phyloP scores from a whole-genome alignment of 2,329 filamentous ascomycete genomes.

The Lecanicillium sp. region DNA sequence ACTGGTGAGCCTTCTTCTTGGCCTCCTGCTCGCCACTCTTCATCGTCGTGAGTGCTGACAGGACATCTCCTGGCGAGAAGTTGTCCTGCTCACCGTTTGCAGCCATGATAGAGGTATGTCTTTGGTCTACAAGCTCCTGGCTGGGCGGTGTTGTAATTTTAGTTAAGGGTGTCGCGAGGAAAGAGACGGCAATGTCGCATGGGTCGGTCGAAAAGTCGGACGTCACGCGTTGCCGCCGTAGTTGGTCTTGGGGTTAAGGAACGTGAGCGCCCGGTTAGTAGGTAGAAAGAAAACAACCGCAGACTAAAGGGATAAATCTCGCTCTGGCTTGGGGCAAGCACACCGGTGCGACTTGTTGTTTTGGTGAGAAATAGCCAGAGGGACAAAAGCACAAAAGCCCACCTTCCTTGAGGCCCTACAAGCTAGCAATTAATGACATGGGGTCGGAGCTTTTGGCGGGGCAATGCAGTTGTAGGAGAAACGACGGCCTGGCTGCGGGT shows the following conservation, averaged over 20 bases:
- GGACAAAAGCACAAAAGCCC: constrained; percentile 20
- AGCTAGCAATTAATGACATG: constrained; percentile 7
- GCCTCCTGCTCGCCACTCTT: constrained; percentile 71
- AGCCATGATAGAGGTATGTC: constrained; percentile 47
- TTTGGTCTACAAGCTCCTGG: too few relatives aligned
- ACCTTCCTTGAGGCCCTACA: constrained; percentile 8
- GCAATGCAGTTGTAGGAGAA: constrained; percentile 15
- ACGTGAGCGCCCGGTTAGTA: too few relatives aligned
- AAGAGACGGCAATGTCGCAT: too few relatives aligned
- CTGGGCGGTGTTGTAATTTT: too few relatives aligned
- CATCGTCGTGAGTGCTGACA: constrained; percentile 88
- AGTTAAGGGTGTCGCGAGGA: too few relatives aligned
- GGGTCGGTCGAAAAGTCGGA: too few relatives aligned
- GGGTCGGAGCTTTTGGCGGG: constrained; percentile 20
- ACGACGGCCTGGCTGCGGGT: constrained; percentile 12
- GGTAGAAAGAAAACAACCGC: background rate
- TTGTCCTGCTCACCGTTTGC: constrained; percentile 55
- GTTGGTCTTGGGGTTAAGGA: too few relatives aligned
- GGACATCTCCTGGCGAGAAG: constrained; percentile 67
- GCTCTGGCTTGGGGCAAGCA: background rate
- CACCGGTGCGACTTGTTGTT: constrained; percentile 1
- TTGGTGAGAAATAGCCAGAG: constrained; percentile 8
- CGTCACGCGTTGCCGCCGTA: too few relatives aligned
- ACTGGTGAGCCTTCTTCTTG: constrained; percentile 87
- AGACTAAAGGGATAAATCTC: background rate